These are phyloP conservation scores for Staphylotrichum longicolle DNA, from an alignment of 495 filamentous ascomycete genomes.

Conservation along the genomic window DNA sequence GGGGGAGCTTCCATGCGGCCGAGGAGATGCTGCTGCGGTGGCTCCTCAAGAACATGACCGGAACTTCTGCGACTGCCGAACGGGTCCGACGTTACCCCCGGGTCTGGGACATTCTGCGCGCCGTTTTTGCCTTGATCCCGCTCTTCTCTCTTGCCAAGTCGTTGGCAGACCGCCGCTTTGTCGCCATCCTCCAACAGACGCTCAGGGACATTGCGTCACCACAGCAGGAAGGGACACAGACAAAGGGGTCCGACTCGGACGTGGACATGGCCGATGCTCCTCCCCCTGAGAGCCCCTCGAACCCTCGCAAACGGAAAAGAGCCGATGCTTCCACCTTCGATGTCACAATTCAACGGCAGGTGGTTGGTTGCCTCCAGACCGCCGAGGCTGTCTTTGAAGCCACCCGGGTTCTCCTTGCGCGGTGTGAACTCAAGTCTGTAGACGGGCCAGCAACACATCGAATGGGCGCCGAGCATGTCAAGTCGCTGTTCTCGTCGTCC, in stretches of 20 bases:
- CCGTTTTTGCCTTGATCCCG: conserved; percentile 43
- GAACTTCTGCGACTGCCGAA: conserved; percentile 40
- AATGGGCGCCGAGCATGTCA: conserved; percentile 48
- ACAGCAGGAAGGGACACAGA: conserved; percentile 8
- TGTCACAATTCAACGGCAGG: conserved; percentile 34
- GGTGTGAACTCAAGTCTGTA: conserved; percentile 23
- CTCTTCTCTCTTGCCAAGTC: conserved; percentile 46
- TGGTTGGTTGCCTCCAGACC: conserved; percentile 37
- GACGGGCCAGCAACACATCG: conserved; percentile 30
- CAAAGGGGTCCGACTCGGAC: conserved; percentile 22
- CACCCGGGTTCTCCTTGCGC: conserved; percentile 36
- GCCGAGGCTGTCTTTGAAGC: conserved; percentile 42
- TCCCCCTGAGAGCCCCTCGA: conserved; percentile 10
- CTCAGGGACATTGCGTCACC: conserved; percentile 43
- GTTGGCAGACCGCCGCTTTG: conserved; percentile 45
- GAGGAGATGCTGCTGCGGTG: conserved; percentile 50
- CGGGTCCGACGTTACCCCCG: conserved; percentile 45
- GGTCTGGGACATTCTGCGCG: conserved; percentile 44
- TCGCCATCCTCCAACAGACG: conserved; percentile 41
- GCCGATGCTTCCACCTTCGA: conserved; percentile 27
- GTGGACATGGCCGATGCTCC: conserved; percentile 33
- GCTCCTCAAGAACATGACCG: conserved; percentile 50
- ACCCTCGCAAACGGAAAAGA: conserved; percentile 41
- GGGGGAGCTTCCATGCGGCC: conserved; percentile 42
- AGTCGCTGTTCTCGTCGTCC: conserved; percentile 46